Evolutionary conservation across 345 rosid species (phyloP), one percentile per base, ranked within the genome.

Genomic region (Arabidopsis thaliana): DNA sequence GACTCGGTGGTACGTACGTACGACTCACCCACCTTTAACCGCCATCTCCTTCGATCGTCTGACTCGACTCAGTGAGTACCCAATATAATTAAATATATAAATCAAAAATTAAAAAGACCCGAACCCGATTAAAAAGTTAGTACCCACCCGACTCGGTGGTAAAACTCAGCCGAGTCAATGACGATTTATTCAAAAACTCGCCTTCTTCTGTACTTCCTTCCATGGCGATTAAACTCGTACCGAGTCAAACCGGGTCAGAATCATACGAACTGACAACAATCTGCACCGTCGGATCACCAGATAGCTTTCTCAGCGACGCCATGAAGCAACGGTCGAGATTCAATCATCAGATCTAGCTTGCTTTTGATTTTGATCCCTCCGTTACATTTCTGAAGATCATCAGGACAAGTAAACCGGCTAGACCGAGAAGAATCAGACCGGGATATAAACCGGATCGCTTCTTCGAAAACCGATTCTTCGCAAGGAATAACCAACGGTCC

Each of bases 401-500:
- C 96, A 3, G 84, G 72, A 71, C 82, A 83, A 58, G 72, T 71
- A 69, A 78, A 74, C 84, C 87, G 85, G 73, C 59, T 23, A 3
- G 88, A 79, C 38, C 78, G 82, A 25, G 83, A 81, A 6, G 87
- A 81, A 61, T 87, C 97, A 5, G 91, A 79, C 65, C 83, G 60
- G 30, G 98, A 86, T n/a, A 95, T 85, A 79, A 77, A 86, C 72
- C 82, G 85, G 73, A 95, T 67, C 5, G 79, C 87, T 65, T 93
- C 97, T 73, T 95, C 97, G 78, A 95, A 95, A 40, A 87, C 80
- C 25, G 85, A 79, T 74, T 92, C 98, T 45, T 92, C 99, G 63
- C 99, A 95, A 8, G 99, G 99, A 58, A 95, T 87, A 57, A 87
- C 78, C 63, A 95, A 67, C 4, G 96, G 99, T 6, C 99, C 99